Percentiles rank a stretch among this genome's conserved stretches.
These are phyloP conservation scores for Trebouxia gelatinosa DNA, from an alignment of 163 green algal genomes.

Conservation along the genomic window DNA sequence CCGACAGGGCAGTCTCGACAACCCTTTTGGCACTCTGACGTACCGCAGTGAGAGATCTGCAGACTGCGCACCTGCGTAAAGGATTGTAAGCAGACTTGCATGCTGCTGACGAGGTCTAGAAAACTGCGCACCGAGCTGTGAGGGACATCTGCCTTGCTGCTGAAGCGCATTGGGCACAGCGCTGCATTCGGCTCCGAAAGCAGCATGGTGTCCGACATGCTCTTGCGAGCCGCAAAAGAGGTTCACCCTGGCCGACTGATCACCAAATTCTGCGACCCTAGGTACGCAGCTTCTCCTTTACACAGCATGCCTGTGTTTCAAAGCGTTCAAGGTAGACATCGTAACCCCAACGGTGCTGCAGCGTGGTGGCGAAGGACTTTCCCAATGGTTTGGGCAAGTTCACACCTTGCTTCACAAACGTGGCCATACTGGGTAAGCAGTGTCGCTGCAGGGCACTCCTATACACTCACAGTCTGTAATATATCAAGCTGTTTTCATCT, in stretches of 20 bases:
- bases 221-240: not conserved
- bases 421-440: conserved; percentile 53
- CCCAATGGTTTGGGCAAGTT: conserved; percentile 40
- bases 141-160: too few relatives aligned
- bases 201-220: conserved; percentile 1
- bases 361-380: conserved; percentile 32
- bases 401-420: conserved; percentile 61
- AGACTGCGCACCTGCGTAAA: too few relatives aligned
- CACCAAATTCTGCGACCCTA: conserved; percentile 14
- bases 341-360: not conserved
- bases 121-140: too few relatives aligned
- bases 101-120: too few relatives aligned
- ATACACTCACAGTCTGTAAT: not conserved
- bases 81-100: too few relatives aligned
- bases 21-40: too few relatives aligned
- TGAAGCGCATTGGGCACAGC: too few relatives aligned
- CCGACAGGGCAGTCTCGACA: too few relatives aligned
- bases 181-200: too few relatives aligned
- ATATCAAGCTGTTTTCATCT: not conserved
- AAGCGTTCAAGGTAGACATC: not conserved
- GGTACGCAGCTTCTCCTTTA: not conserved
- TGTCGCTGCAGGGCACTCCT: too few relatives aligned
- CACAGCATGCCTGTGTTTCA: not conserved
- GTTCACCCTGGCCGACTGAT: not conserved
- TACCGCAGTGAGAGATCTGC: too few relatives aligned